A percentile compares a stretch with the other conserved stretches of the same genome.
phyloP scores from a whole-genome alignment of 352 stramenopile genomes.

The Peronospora farinosa region DNA sequence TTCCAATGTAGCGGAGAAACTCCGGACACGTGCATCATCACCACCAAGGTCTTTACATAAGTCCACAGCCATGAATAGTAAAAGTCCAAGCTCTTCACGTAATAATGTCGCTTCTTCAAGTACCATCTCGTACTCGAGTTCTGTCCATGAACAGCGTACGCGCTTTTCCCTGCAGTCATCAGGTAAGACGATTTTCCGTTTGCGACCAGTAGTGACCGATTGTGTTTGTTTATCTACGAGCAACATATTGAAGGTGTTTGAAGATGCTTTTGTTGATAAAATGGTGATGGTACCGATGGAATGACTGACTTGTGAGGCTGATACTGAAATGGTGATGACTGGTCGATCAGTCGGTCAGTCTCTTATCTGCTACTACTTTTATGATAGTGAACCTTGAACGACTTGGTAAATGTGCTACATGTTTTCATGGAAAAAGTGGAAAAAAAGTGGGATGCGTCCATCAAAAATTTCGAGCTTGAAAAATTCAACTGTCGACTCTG shows the following conservation, averaged over 20 bases:
- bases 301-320: constrained; percentile 9
- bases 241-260: constrained; percentile 27
- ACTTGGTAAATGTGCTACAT: constrained; percentile 25
- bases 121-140: constrained; percentile 73
- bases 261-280: too few species aligned
- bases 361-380: too few species aligned
- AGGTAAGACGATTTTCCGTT: constrained; percentile 45
- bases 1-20: constrained; percentile 31
- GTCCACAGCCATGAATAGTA: constrained; percentile 51
- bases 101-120: constrained; percentile 60
- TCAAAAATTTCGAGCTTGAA: constrained; percentile 31
- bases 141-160: constrained; percentile 39
- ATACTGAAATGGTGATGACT: not conserved
- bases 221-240: constrained; percentile 24
- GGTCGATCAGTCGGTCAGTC: too few species aligned
- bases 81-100: constrained; percentile 62
- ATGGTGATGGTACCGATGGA: constrained; percentile 16
- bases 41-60: constrained; percentile 47
- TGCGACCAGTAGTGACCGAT: constrained; percentile 16
- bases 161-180: constrained; percentile 44
- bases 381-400: too few species aligned
- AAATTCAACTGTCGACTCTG: constrained; percentile 19
- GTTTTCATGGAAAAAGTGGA: too few species aligned
- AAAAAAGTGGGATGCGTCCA: constrained; percentile 3
- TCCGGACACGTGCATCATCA: constrained; percentile 28